Conservation (phyloP, 805 yeast genomes). For the Ogataea zsoltii region DNA sequence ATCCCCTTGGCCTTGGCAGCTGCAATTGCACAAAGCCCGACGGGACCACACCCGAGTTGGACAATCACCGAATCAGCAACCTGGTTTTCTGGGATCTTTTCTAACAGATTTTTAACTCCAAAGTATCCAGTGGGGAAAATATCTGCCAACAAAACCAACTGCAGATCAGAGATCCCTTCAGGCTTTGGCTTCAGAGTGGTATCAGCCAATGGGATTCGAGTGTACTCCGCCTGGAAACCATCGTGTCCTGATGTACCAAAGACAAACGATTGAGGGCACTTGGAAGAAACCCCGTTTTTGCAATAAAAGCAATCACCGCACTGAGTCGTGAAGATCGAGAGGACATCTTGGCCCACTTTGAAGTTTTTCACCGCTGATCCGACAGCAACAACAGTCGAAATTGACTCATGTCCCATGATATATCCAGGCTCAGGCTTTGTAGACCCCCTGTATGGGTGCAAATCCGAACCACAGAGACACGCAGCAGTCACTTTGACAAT, state of each 20-base stretch:
- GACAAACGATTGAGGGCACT: conserved; percentile 45
- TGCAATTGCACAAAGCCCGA: conserved; percentile 53
- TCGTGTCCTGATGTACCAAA: conserved; percentile 58
- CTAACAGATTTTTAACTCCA: conserved; percentile 31
- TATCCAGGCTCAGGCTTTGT: conserved; percentile 49
- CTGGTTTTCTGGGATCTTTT: conserved; percentile 24
- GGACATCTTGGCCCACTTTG: conserved; percentile 46
- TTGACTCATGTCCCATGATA: conserved; percentile 37
- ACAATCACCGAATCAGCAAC: conserved; percentile 38
- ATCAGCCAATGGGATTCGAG: conserved; percentile 58
- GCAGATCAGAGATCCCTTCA: conserved; percentile 40
- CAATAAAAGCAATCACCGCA: conserved; percentile 65
- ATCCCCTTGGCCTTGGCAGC: conserved; percentile 47
- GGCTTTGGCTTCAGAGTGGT: conserved; percentile 50
- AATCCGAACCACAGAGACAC: conserved; percentile 57
- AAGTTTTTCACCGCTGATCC: conserved; percentile 39
- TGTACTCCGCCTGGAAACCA: conserved; percentile 66
- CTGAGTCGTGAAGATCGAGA: conserved; percentile 52
- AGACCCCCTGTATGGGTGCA: conserved; percentile 57
- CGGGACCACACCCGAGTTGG: conserved; percentile 64
- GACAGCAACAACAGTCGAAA: conserved; percentile 43
- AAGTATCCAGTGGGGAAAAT: conserved; percentile 65
- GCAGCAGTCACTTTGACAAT: conserved; percentile 47
- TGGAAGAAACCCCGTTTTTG: conserved; percentile 43
- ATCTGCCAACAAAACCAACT: conserved; percentile 60